phyloP scores from a whole-genome alignment of 176 grass and related monocot genomes.

The Avena atlantica region DNA sequence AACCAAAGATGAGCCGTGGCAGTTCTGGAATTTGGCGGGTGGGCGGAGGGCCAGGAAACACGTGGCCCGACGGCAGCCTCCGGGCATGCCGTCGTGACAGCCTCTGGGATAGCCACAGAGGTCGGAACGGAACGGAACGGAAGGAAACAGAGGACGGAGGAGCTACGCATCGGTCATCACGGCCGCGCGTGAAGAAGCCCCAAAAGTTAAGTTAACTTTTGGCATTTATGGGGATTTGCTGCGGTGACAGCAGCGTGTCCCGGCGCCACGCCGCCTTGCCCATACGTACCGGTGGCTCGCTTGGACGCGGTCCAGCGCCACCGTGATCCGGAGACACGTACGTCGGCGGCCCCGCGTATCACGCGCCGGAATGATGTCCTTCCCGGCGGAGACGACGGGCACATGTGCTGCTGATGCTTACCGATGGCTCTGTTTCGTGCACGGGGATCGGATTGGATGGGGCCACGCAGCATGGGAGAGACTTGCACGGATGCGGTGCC shows the following conservation, averaged over 20 bases:
- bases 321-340: slow-evolving; percentile 26
- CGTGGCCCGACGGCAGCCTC: no score
- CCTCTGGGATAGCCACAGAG: background rate
- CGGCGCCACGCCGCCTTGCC: no score
- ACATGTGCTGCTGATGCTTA: background rate
- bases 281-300: background rate
- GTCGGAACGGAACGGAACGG: background rate
- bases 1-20: background rate
- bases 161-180: background rate
- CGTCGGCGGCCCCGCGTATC: slow-evolving; percentile 14
- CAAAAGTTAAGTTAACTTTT: background rate
- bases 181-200: background rate
- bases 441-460: background rate
- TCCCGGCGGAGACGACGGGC: background rate
- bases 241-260: slow-evolving; percentile 27
- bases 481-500: no score
- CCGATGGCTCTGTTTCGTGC: background rate
- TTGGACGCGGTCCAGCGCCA: background rate
- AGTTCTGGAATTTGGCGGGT: no score
- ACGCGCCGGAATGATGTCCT: background rate
- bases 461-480: no score
- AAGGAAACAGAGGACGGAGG: background rate
- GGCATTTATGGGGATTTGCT: slow-evolving; percentile 46
- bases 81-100: background rate
- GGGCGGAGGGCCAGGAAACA: no score